Conservation (phyloP, 2,329 filamentous ascomycete species). For the Venturia asperata region DNA sequence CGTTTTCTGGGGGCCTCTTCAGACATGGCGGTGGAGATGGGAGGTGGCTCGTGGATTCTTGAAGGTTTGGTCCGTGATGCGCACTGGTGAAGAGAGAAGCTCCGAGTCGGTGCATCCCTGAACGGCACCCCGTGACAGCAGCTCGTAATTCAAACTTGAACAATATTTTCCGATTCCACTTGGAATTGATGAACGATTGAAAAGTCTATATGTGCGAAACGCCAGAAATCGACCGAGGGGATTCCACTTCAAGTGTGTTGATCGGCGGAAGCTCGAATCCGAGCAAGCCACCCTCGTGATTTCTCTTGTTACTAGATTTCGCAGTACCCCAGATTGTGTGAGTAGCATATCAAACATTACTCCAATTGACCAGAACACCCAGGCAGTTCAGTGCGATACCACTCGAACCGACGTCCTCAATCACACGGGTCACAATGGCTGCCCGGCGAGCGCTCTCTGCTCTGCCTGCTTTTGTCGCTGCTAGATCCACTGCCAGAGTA, state of each 20-base stretch:
- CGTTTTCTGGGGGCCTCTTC: conserved; percentile 71
- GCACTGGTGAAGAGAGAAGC: neutral
- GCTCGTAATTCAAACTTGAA: neutral
- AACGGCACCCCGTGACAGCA: neutral
- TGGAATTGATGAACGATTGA: neutral
- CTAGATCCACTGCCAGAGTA: neutral
- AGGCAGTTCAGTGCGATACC: neutral
- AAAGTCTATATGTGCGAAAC: neutral
- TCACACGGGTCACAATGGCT: conserved; percentile 12
- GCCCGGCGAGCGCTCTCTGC: conserved; percentile 18
- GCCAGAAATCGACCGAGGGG: neutral
- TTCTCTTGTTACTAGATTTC: neutral
- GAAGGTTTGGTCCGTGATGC: neutral
- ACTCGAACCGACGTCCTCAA: neutral
- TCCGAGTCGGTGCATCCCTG: neutral
- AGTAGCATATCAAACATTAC: neutral
- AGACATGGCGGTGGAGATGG: conserved; percentile 51
- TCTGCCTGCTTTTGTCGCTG: conserved; percentile 13
- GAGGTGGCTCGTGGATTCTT: neutral
- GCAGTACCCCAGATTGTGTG: neutral
- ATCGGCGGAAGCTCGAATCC: neutral
- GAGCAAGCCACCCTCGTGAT: neutral
- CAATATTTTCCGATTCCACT: neutral
- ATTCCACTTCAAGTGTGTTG: neutral
- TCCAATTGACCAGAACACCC: neutral